Base-by-base conservation (phyloP, 2,329 filamentous ascomycete genomes). In the Cytospora mali region DNA sequence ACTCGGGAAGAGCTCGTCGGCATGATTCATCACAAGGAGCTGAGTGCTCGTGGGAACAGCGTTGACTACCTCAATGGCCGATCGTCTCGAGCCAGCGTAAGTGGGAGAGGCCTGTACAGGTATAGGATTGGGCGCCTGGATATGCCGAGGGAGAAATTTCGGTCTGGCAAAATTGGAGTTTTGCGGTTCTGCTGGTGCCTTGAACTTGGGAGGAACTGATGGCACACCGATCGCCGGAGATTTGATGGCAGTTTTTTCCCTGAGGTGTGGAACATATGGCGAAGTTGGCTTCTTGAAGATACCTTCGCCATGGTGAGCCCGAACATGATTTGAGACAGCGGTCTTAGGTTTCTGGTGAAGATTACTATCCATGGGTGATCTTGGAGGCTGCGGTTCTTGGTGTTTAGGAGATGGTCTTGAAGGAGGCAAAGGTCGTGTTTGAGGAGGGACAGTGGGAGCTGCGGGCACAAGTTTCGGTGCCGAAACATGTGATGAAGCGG, bases 1-100 rank as follows among this genome's bases (percentile, higher is more conserved):
- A n/a, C 79, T 81, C 0, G 83, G 83, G 51, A 85, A 82, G 64
- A 85, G 79, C 59, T 84, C 82, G 46, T 84, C 82, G 9, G 82
- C 68, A 63, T 83, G 76, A 48, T 70, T 68, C 31, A 77, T 72
- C 10, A 85, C 72, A n/a, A 86, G 84, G 10, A 78, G 74, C 64
- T 85, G 84, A 0, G 83, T 86, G 66, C 80, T 82, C 29, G 73
- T 71, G 7, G 76, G 76, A 68, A 72, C 1, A 67, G 28, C 6
- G 29, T 58, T 39, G 53, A 18, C 39, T 67, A 23, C 1, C 35
- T 52, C 29, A 23, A 29, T 16, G 10, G 16, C 18, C 18, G 13
- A n/a, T 14, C 35, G 31, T 27, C 27, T 25, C 33, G 65, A 63
- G 62, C 64, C 64, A 55, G 42, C 53, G 18, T 60, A 53, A 42